Evolutionary conservation across 2,329 filamentous ascomycete genomes (phyloP).

Genomic region (Myotisia sp.): DNA sequence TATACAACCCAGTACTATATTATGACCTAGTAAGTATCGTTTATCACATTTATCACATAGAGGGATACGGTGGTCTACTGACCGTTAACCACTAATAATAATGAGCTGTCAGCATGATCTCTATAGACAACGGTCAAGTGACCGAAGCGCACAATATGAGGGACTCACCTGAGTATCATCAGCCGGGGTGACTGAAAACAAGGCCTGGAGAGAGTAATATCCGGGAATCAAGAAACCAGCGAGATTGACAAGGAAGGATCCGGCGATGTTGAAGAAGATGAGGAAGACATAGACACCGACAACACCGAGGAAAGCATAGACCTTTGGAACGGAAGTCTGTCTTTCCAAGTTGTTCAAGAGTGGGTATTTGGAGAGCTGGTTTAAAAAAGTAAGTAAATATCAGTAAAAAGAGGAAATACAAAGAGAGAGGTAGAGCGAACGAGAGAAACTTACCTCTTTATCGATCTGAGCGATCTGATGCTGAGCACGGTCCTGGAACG

Average conservation of each 20-base stretch:
- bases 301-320: slow-evolving; percentile 51
- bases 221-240: slow-evolving; percentile 51
- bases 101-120: slow-evolving; percentile 14
- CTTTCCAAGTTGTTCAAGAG: slow-evolving; percentile 54
- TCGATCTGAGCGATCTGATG: slow-evolving; percentile 53
- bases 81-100: slow-evolving; percentile 45
- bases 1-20: slow-evolving; percentile 55
- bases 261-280: slow-evolving; percentile 58
- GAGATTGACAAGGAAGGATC: slow-evolving; percentile 54
- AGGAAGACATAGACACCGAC: slow-evolving; percentile 55
- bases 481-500: slow-evolving; percentile 48
- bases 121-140: background rate
- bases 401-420: background rate
- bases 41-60: slow-evolving; percentile 6
- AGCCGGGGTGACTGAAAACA: slow-evolving; percentile 45
- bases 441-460: slow-evolving; percentile 51
- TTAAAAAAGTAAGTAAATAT: background rate
- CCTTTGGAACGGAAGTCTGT: slow-evolving; percentile 54
- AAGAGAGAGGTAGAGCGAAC: background rate
- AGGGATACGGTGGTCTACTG: slow-evolving; percentile 20
- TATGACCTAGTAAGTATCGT: slow-evolving; percentile 12
- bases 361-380: slow-evolving; percentile 52
- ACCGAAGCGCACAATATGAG: no score
- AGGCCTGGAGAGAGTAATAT: slow-evolving; percentile 51
- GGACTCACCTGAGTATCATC: slow-evolving; percentile 50